Percentiles rank a stretch among this genome's conserved stretches.
phyloP scores from a whole-genome alignment of 495 filamentous ascomycete genomes.

The Hyaloscypha bicolor region DNA sequence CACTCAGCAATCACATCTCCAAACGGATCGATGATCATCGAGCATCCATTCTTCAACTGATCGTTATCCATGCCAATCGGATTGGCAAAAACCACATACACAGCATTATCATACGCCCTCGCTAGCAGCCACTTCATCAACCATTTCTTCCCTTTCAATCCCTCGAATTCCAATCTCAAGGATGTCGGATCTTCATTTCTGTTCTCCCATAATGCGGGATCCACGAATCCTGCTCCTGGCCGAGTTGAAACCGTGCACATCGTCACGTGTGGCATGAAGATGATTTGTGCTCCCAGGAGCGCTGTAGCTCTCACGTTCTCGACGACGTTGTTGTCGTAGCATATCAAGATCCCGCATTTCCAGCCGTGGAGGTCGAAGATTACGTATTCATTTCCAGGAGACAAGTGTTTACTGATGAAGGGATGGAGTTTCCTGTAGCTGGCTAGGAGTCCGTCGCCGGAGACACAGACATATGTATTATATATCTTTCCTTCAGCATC shows the following conservation, averaged over 20 bases:
- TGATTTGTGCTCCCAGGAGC: slow-evolving; percentile 4
- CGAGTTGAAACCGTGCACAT: neutral
- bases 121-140: slow-evolving; percentile 5
- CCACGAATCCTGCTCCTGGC: slow-evolving; percentile 4
- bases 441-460: neutral
- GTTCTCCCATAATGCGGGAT: neutral
- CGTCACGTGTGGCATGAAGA: slow-evolving; percentile 11
- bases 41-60: slow-evolving; percentile 10
- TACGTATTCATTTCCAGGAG: neutral
- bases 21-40: slow-evolving; percentile 4
- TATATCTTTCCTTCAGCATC: too few relatives aligned
- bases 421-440: slow-evolving; percentile 7
- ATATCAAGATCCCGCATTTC: slow-evolving; percentile 6
- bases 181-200: neutral
- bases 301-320: slow-evolving; percentile 7
- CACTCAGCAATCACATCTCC: slow-evolving; percentile 7
- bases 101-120: slow-evolving; percentile 8
- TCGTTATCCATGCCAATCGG: slow-evolving; percentile 8
- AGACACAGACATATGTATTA: too few relatives aligned
- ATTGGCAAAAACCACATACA: slow-evolving; percentile 5
- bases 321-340: slow-evolving; percentile 9
- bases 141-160: slow-evolving; percentile 1
- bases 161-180: neutral
- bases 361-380: neutral
- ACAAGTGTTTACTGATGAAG: slow-evolving; percentile 5